A percentile compares a stretch with the other conserved stretches of the same genome.
phyloP scores from a whole-genome alignment of 805 yeast genomes.

The Isabelozyma heimii region DNA sequence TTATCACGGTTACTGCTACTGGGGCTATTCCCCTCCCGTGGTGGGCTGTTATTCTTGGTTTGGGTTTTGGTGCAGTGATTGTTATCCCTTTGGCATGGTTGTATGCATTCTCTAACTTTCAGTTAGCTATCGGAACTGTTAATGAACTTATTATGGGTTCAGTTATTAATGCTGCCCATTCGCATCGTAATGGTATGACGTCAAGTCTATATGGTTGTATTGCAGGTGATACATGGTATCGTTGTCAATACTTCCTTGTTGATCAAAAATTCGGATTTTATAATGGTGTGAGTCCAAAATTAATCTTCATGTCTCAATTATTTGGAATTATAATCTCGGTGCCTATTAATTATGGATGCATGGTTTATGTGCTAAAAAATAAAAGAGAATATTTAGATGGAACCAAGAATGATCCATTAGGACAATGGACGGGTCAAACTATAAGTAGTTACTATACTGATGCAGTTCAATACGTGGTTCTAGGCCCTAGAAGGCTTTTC shows the following conservation, averaged over 20 bases:
- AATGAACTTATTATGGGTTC: constrained; percentile 46
- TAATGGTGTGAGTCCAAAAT: constrained; percentile 47
- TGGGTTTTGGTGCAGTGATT: constrained; percentile 39
- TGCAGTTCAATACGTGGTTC: constrained; percentile 43
- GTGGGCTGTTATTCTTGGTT: constrained; percentile 41
- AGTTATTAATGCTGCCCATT: constrained; percentile 29
- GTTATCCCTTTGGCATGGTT: constrained; percentile 47
- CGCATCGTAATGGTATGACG: constrained; percentile 40
- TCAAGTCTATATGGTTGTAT: constrained; percentile 45
- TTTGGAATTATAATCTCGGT: constrained; percentile 49
- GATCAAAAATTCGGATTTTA: constrained; percentile 47
- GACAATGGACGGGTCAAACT: constrained; percentile 48
- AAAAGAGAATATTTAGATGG: constrained; percentile 33
- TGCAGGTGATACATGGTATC: constrained; percentile 42
- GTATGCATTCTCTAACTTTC: constrained; percentile 51
- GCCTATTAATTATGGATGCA: constrained; percentile 44
- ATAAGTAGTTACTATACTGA: constrained; percentile 38
- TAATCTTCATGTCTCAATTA: constrained; percentile 47
- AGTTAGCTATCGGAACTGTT: constrained; percentile 47
- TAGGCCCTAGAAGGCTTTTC: constrained; percentile 42
- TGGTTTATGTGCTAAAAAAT: constrained; percentile 41
- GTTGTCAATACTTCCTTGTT: constrained; percentile 15
- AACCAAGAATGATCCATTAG: constrained; percentile 33
- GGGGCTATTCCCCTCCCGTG: constrained; percentile 32
- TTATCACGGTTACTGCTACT: constrained; percentile 28